Evolutionary conservation across 495 filamentous ascomycete genomes (phyloP), one percentile per base, ranked within the genome.

Genomic region (Niebla homalea): DNA sequence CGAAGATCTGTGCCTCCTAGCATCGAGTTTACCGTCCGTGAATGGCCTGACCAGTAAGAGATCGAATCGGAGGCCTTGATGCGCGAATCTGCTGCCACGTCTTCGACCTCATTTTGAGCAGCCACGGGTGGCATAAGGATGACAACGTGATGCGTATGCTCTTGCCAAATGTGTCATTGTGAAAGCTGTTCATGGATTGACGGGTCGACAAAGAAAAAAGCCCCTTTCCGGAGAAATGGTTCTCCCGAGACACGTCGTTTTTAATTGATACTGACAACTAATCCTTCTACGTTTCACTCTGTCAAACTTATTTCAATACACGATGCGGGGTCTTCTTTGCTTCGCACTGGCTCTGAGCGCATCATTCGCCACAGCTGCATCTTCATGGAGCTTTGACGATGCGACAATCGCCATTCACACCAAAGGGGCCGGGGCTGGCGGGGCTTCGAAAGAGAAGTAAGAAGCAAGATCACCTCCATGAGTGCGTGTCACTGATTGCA

Each of bases 361-460:
- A 29, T 51, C 58, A n/a, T 43, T 51, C 10, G 41, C 54, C 8
- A 51, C 57, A 10, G 81, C 85, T 38, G 84, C 85, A 46, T 78
- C 85, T 32, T 78, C 79, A 25, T 95, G 89, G 89, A 76, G 79
- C 18, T 92, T 92, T 64, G 76, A 83, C 61, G 87, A 94, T 73
- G 89, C 83, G 63, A 85, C 79, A 58, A 67, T 95, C 64, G 77
- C 80, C 48, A 74, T 95, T 56, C 76, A 79, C 62, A 66, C 75
- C 43, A 94, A 89, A 70, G 79, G 76, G 45, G 69, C 76, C 19
- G 83, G 79, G 21, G 71, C 80, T 44, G 76, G 76, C 36, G 68
- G 67, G 49, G 77, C 75, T 20, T 61, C 76, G 58, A 93, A 88
- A 67, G 79, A 88, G 65, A 79, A 82, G 86, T 89, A 76, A 38